Conservation (phyloP, 225 moss, liverwort and hornwort species). For the Antitrichia curtipendula region DNA sequence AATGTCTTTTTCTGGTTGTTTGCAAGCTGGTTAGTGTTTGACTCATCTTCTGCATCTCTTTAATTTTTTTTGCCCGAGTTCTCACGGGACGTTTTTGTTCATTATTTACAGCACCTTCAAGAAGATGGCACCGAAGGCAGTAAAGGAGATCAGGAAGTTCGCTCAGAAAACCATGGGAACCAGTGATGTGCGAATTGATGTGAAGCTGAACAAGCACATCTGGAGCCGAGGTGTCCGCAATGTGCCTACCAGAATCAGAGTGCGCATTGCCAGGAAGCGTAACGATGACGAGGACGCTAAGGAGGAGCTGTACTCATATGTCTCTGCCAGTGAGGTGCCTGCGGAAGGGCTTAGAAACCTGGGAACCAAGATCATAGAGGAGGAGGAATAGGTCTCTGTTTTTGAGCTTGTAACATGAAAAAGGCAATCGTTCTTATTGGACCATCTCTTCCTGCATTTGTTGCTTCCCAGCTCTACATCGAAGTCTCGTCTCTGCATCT, state of each 20-base stretch:
- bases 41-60: not conserved
- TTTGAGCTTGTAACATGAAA: not conserved
- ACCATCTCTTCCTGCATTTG: not conserved
- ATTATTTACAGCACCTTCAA: not conserved
- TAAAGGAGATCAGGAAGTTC: conserved; percentile 16
- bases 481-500: not conserved
- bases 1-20: not conserved
- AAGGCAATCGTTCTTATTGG: not conserved
- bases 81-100: not conserved
- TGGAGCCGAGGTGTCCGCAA: conserved; percentile 12
- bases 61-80: not conserved
- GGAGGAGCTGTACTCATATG: conserved; percentile 8
- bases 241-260: conserved; percentile 4
- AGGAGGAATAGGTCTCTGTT: not conserved
- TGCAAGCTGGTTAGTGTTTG: not conserved
- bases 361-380: conserved; percentile 7
- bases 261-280: conserved; percentile 14
- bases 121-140: conserved; percentile 10
- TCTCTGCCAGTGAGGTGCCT: not conserved
- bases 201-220: conserved; percentile 12
- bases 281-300: conserved; percentile 12
- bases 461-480: not conserved
- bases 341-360: conserved; percentile 1
- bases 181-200: conserved; percentile 1
- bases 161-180: conserved; percentile 9